Percentiles rank a stretch among this genome's conserved stretches.
phyloP scores from a whole-genome alignment of 73 alveolate genomes.

The Durusdinium trenchii region DNA sequence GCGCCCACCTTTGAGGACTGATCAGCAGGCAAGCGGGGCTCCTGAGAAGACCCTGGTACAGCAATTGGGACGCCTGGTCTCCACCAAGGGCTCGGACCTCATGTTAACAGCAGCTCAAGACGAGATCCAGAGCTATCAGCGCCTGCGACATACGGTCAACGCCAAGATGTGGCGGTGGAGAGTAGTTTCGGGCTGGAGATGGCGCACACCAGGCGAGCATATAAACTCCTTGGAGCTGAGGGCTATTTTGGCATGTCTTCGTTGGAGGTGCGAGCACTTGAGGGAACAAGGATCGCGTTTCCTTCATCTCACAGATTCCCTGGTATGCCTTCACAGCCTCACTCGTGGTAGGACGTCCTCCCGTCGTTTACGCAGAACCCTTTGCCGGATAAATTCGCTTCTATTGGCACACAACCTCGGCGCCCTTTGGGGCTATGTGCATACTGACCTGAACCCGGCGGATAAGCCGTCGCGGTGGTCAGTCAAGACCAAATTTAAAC shows the following conservation, averaged over 20 bases:
- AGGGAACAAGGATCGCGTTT: neutral
- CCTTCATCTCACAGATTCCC: neutral
- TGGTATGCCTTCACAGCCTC: neutral
- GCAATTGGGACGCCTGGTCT: neutral
- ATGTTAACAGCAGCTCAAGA: too few species aligned
- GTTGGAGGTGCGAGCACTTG: neutral
- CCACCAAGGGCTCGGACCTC: too few species aligned
- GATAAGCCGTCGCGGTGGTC: neutral
- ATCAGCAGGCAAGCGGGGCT: neutral
- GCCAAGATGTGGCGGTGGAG: neutral
- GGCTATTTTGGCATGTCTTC: neutral
- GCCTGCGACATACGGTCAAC: neutral
- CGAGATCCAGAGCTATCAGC: neutral
- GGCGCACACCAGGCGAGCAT: too few species aligned
- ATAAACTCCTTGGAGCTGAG: neutral
- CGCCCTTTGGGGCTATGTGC: neutral
- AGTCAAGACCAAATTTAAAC: neutral
- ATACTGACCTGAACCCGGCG: neutral
- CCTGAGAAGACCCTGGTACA: neutral
- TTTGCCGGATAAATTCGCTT: neutral
- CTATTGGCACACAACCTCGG: neutral
- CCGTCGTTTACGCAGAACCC: neutral
- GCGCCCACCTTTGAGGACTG: neutral
- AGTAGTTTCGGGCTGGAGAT: neutral
- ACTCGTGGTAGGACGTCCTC: neutral